A percentile compares a stretch with the other conserved stretches of the same genome.
Conservation (phyloP, 2,329 filamentous ascomycete genomes). For the Fusarium acutatum region DNA sequence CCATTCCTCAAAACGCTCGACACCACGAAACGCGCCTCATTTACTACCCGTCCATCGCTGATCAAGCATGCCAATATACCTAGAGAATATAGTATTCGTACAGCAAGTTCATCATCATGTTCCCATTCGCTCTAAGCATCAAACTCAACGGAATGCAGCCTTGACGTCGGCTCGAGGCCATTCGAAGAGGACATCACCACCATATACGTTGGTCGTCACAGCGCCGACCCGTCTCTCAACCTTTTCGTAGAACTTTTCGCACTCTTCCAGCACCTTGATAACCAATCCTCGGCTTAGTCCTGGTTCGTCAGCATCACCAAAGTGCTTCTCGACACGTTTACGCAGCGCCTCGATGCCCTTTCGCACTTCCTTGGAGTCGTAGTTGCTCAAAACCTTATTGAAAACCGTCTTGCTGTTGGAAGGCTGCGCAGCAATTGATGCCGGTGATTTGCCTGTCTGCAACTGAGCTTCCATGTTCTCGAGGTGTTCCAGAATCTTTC, state of each 20-base stretch:
- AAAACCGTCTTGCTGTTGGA: constrained; percentile 84
- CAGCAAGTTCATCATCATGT: constrained; percentile 31
- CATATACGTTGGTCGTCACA: constrained; percentile 70
- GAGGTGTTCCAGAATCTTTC: constrained; percentile 89
- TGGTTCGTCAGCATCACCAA: constrained; percentile 86
- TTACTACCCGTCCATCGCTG: background rate
- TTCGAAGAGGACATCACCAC: constrained; percentile 71
- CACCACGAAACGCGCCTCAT: constrained; percentile 26
- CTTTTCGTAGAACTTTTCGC: constrained; percentile 69
- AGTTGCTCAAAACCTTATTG: constrained; percentile 83
- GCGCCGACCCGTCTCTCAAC: constrained; percentile 68
- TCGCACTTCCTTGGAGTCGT: constrained; percentile 85
- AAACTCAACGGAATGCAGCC: constrained; percentile 58
- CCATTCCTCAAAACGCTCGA: constrained; percentile 3
- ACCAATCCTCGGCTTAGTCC: constrained; percentile 68
- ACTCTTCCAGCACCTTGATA: constrained; percentile 65
- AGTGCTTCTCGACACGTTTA: constrained; percentile 96
- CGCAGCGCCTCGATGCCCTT: constrained; percentile 90
- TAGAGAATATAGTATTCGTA: constrained; percentile 26
- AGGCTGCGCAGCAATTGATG: constrained; percentile 78
- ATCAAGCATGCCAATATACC: constrained; percentile 17
- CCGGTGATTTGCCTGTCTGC: constrained; percentile 65
- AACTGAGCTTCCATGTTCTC: constrained; percentile 85
- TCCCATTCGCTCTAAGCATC: constrained; percentile 13
- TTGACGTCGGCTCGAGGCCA: constrained; percentile 73